phyloP scores from a whole-genome alignment of 441 rosid genomes.

The Mallotus japonicus region DNA sequence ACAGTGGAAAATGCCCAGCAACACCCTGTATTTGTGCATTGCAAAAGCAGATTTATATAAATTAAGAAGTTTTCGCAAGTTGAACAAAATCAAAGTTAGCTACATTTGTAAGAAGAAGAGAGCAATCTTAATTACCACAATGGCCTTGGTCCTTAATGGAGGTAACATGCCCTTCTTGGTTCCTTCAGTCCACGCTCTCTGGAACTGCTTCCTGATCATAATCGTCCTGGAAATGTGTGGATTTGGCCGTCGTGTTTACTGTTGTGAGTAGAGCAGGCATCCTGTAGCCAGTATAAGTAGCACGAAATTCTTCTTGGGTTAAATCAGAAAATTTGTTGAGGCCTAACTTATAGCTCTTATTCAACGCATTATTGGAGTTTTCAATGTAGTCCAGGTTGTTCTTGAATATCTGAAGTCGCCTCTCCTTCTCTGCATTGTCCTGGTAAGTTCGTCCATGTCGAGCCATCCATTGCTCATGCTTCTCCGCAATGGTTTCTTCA shows the following conservation, averaged over 20 bases:
- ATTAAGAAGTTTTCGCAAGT: too few relatives aligned
- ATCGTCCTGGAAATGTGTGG: neutral
- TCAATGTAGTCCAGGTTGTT: constrained; percentile 1
- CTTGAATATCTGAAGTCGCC: constrained; percentile 11
- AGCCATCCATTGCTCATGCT: constrained; percentile 12
- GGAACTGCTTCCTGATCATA: neutral
- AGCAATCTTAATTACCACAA: neutral
- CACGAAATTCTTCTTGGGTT: neutral
- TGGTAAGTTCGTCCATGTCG: neutral
- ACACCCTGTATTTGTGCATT: constrained; percentile 36
- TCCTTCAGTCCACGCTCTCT: neutral
- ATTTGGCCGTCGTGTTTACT: neutral
- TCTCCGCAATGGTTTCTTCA: constrained; percentile 2
- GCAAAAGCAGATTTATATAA: neutral
- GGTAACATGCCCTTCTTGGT: neutral
- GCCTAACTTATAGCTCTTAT: neutral
- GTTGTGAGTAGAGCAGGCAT: neutral
- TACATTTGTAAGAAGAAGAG: neutral
- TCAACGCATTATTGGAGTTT: neutral
- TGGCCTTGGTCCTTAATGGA: neutral
- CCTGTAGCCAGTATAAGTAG: neutral
- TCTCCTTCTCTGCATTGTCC: neutral
- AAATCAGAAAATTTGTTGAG: constrained; percentile 1
- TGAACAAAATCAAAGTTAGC: too few relatives aligned
- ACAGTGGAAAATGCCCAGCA: constrained; percentile 86